Evolutionary conservation across 2,329 filamentous ascomycete species (phyloP), one percentile per base, ranked within the genome.

Genomic region (Curvularia eragrostidis): DNA sequence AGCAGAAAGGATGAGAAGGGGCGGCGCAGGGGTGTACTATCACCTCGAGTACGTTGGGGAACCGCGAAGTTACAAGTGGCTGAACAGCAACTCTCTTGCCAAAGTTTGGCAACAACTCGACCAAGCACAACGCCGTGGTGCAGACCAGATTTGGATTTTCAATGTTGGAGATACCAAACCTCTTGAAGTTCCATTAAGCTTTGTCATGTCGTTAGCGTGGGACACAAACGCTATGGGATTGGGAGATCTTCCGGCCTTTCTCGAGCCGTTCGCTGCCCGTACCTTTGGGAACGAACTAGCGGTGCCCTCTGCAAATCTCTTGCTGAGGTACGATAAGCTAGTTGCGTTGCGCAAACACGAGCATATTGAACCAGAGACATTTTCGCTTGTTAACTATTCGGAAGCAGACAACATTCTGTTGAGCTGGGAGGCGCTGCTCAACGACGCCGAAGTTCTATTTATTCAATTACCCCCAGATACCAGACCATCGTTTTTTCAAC

Each of bases 81-180:
- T 88, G 66, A 89, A 89, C 67, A 88, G 85, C 0, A 85, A 85
- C 55, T 83, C 86, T 55, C 74, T 88, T 30, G 81, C 83, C 62
- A 87, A 87, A 74, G 87, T 84, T 0, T 86, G 84, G 75, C 83
- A 89, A 67, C 82, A 89, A 73, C 84, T 89, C 82, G 80, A 84
- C 63, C 80, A 87, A 3, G 83, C 87, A 1, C 83, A 86, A 53
- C 77, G 83, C 26, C 80, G 83, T 30, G 78, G 83, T 8, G 86
- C 84, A 3, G 80, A 82, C 52, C 78, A 83, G 26, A 86, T 88
- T 54, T 89, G 86, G 86, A 80, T 88, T 42, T 83, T 87, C 58
- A 89, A 89, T 61, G 83, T 88, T 15, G 86, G 85, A 21, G 86
- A 89, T 64, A 75, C 88, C 47, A 88, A 88, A 72, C 83, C 83